Evolutionary conservation across 371 early-diverging fungal genomes (phyloP), one percentile per base, ranked within the genome.

Genomic region (Mortierella sp.): DNA sequence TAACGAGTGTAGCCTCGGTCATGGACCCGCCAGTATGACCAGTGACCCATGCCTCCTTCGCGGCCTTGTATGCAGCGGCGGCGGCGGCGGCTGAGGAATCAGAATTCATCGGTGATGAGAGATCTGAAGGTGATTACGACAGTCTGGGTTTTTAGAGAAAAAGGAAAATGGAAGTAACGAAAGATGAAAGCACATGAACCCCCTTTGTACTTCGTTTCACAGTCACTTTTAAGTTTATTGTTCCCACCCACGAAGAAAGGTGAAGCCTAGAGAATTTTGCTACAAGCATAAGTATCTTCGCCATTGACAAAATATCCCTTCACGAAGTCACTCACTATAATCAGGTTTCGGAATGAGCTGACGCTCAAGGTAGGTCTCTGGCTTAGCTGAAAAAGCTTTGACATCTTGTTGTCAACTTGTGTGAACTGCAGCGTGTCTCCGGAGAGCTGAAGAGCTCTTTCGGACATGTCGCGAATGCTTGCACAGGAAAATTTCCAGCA

Each of bases 11-110:
- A 16, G 92, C 84, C 63, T 95, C 95, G 22, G 43, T 36, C 62
- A 91, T 84, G n/a, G 90, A 87, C 0, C 93, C 91, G n/a, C 94
- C 95, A 16, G 85, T 83, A 70, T 88, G 91, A 53, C 92, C 90
- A 2, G 89, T 79, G 4, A 94, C 94, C 86, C 91, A 92, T 15
- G 84, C 86, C 71, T 93, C 93, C 77, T 95, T 92, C 9, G 86
- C 93, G 33, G 82, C 67, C 63, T 91, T 91, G 69, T 88, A 87
- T 7, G 75, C 76, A 7, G 77, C 77, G 16, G 76, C 71, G 10
- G 70, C 70, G 15, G 65, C 63, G 13, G 65, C 64, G 16, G 71
- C 59, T 32, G 72, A 64, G 24, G 72, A 60, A 58, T 77, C 69
- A 21, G 66, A 65, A 21, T 50, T 63, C 74, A 73, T 69, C 61